Percentiles rank a stretch among this genome's conserved stretches.
Conservation (phyloP, 2,329 filamentous ascomycete genomes). For the Monilinia fructigena region DNA sequence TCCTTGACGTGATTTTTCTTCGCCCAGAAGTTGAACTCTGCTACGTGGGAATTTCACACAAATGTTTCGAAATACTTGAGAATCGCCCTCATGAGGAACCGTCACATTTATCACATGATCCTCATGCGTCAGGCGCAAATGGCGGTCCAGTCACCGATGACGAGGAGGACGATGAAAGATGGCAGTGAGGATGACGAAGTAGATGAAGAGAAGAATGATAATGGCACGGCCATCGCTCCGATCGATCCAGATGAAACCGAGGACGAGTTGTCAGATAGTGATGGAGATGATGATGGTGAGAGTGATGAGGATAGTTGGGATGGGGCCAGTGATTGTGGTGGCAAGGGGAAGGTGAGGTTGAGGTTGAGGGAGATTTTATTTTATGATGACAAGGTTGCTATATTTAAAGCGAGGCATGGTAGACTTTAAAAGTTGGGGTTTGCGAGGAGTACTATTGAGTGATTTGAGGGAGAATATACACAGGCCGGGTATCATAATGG, state of each 20-base stretch:
- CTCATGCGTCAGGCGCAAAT: slow-evolving; percentile 38
- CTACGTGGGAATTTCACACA: slow-evolving; percentile 72
- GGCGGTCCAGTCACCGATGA: slow-evolving; percentile 46
- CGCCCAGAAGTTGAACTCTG: slow-evolving; percentile 73
- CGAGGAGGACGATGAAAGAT: slow-evolving; percentile 45
- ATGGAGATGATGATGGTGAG: slow-evolving; percentile 39
- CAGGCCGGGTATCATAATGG: slow-evolving; percentile 7
- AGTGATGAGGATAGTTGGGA: slow-evolving; percentile 51
- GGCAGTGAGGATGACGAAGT: slow-evolving; percentile 50
- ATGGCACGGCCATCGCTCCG: slow-evolving; percentile 37
- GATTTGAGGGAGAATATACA: slow-evolving; percentile 21
- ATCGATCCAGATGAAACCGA: slow-evolving; percentile 43
- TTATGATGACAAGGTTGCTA: slow-evolving; percentile 78
- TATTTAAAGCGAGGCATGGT: slow-evolving; percentile 67
- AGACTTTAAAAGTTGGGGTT: slow-evolving; percentile 30
- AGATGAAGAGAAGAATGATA: slow-evolving; percentile 45
- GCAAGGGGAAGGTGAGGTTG: slow-evolving; percentile 48
- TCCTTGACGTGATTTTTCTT: slow-evolving; percentile 75
- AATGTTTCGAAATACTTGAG: slow-evolving; percentile 82
- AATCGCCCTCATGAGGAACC: slow-evolving; percentile 49
- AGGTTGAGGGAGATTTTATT: slow-evolving; percentile 76
- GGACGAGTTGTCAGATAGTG: slow-evolving; percentile 43
- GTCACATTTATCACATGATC: slow-evolving; percentile 32
- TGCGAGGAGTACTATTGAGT: neutral
- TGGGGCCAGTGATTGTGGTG: slow-evolving; percentile 48